phyloP scores from a whole-genome alignment of 345 rosid genomes.

The Rhizophora mangle region DNA sequence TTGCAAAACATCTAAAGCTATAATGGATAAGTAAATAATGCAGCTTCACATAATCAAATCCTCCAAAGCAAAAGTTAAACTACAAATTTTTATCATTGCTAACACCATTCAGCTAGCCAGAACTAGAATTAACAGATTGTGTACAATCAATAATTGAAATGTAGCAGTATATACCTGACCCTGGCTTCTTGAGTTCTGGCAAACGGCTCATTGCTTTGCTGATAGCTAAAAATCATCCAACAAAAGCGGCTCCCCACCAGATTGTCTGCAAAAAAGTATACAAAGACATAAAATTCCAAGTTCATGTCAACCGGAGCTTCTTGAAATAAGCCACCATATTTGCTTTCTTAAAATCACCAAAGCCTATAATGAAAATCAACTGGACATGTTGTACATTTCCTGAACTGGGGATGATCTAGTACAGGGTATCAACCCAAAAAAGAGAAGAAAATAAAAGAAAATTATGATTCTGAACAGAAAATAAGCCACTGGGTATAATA shows the following conservation, averaged over 20 bases:
- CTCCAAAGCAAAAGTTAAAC: not conserved
- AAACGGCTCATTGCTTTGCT: conserved; percentile 56
- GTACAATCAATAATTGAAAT: no score
- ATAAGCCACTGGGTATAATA: no score
- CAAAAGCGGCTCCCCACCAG: conserved; percentile 19
- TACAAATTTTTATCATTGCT: not conserved
- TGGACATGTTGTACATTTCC: no score
- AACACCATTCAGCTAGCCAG: no score
- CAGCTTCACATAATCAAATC: conserved; percentile 1
- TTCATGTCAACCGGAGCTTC: not conserved
- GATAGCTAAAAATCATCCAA: conserved; percentile 42
- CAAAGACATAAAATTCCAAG: not conserved
- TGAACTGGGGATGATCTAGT: no score
- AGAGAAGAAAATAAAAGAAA: no score
- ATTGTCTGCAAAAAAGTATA: conserved; percentile 13
- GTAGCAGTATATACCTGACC: conserved; percentile 46
- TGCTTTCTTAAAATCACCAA: no score
- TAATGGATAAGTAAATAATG: not conserved
- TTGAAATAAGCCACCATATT: no score
- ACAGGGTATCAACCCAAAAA: no score
- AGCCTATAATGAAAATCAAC: no score
- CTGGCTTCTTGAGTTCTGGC: conserved; percentile 42
- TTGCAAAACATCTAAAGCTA: not conserved
- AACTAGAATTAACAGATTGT: no score
- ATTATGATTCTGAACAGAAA: no score